Evolutionary conservation across 2,329 filamentous ascomycete species (phyloP).

Genomic region (Aspergillus hortae): DNA sequence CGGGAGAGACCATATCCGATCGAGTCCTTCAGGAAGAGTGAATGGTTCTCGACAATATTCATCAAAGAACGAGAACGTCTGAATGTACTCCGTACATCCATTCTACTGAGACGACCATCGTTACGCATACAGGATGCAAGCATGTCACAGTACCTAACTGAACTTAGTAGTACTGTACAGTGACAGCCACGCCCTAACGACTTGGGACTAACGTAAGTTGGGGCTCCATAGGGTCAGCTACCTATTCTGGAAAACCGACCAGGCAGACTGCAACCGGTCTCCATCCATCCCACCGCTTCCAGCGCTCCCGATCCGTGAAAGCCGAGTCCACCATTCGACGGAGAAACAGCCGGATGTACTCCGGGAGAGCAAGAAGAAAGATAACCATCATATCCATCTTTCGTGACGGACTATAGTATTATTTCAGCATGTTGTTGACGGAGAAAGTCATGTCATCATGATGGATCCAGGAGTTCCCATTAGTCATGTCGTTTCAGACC

Average conservation of each 20-base stretch:
- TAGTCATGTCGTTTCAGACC: neutral
- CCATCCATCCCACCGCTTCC: conserved; percentile 4
- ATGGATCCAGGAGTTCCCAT: neutral
- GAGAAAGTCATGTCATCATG: no score
- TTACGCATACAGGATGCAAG: no score
- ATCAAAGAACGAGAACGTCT: no score
- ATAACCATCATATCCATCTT: neutral
- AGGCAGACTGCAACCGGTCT: conserved; percentile 12
- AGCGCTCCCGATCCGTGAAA: conserved; percentile 9
- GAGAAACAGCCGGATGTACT: neutral
- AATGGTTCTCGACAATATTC: no score
- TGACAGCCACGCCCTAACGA: no score
- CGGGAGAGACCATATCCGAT: no score
- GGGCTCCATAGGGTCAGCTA: conserved; percentile 1
- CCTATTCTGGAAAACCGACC: conserved; percentile 7
- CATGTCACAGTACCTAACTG: no score
- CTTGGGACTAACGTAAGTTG: neutral
- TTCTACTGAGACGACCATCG: no score
- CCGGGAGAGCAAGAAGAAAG: neutral
- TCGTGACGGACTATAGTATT: neutral
- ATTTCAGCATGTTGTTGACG: neutral
- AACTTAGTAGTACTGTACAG: no score
- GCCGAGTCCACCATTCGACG: neutral
- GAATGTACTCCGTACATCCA: no score
- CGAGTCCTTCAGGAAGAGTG: no score